These are phyloP conservation scores for Nothophoma quercina DNA, from an alignment of 2,329 filamentous ascomycete species.

Conservation along the genomic window DNA sequence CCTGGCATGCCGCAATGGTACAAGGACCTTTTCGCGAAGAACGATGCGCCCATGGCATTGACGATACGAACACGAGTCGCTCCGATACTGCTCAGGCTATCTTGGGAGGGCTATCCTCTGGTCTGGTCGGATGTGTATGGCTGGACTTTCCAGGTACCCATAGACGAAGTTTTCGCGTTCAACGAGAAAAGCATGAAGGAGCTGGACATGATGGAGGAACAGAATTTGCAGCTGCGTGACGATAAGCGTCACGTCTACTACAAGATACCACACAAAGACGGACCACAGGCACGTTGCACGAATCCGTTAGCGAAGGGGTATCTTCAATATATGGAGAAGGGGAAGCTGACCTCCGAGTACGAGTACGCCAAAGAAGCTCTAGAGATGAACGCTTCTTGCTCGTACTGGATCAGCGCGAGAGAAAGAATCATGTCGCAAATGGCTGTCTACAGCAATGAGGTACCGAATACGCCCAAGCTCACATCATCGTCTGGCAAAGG, in stretches of 20 bases:
- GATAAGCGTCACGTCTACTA: conserved; percentile 77
- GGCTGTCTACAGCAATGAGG: conserved; percentile 82
- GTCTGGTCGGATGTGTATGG: conserved; percentile 93
- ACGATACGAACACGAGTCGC: conserved; percentile 89
- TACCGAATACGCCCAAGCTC: conserved; percentile 28
- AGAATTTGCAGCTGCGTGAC: conserved; percentile 69
- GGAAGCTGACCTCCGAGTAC: conserved; percentile 85
- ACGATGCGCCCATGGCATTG: conserved; percentile 72
- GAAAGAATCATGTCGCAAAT: conserved; percentile 95
- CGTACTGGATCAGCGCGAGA: conserved; percentile 97
- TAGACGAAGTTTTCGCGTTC: conserved; percentile 69
- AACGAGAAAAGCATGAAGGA: conserved; percentile 73
- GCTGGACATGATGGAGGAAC: conserved; percentile 79
- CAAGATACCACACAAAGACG: conserved; percentile 96
- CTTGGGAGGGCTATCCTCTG: conserved; percentile 89
- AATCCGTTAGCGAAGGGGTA: conserved; percentile 94
- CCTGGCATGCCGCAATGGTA: conserved; percentile 97
- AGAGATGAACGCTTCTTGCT: conserved; percentile 98
- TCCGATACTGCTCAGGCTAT: conserved; percentile 80
- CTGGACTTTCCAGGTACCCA: conserved; percentile 86
- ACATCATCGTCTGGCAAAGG: conserved; percentile 30
- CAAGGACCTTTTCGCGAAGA: conserved; percentile 82
- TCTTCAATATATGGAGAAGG: conserved; percentile 87
- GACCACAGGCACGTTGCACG: conserved; percentile 80
- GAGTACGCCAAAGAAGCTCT: conserved; percentile 91